Conservation (phyloP, 2,329 filamentous ascomycete genomes). For the Cordyceps militaris region DNA sequence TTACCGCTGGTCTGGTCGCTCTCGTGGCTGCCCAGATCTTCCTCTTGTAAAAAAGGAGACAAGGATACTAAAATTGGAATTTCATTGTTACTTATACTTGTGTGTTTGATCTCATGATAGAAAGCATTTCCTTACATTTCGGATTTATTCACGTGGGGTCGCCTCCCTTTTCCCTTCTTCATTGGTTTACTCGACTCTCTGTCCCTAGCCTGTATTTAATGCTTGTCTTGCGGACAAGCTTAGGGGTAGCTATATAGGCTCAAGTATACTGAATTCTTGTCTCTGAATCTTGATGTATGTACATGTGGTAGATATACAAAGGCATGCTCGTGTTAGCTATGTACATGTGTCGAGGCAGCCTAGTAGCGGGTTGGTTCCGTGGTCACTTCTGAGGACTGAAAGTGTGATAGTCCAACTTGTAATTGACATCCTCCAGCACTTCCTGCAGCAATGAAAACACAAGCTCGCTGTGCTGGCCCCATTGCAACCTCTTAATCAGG, state of each 20-base stretch:
- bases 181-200: not conserved
- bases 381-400: not conserved
- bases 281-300: not conserved
- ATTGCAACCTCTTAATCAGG: slow-evolving; percentile 24
- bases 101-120: slow-evolving; percentile 9
- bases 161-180: not conserved
- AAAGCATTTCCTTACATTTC: slow-evolving; percentile 4
- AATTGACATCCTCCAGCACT: slow-evolving; percentile 13
- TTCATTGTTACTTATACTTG: slow-evolving; percentile 1
- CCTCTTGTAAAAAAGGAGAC: not conserved
- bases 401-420: not conserved
- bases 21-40: slow-evolving; percentile 8
- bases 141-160: slow-evolving; percentile 4
- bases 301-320: not conserved
- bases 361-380: too few species aligned
- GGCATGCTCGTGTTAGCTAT: not conserved
- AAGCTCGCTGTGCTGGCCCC: slow-evolving; percentile 22
- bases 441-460: slow-evolving; percentile 21
- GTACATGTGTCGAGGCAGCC: not conserved
- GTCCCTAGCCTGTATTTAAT: not conserved
- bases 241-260: not conserved
- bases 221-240: not conserved
- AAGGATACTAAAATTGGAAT: not conserved
- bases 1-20: slow-evolving; percentile 5
- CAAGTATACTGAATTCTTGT: slow-evolving; percentile 3